phyloP scores from a whole-genome alignment of 208 protist genomes.

The Leishmania turanica region DNA sequence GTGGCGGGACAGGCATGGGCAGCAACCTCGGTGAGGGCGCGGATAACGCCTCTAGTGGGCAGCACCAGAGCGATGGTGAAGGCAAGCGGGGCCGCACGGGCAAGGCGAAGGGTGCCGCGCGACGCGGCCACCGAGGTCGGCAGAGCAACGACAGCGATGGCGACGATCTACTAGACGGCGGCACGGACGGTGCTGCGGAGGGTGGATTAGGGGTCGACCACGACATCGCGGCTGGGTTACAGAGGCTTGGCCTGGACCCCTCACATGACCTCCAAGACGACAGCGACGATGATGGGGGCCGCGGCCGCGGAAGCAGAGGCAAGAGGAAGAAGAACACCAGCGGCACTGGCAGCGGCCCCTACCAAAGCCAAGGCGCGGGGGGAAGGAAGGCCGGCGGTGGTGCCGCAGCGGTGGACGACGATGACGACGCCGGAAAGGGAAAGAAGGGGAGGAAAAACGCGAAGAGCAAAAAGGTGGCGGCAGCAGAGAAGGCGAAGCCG shows the following conservation, averaged over 20 bases:
- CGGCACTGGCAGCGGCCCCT: background rate
- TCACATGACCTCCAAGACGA: constrained; percentile 19
- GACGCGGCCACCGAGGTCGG: background rate
- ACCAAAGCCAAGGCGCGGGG: background rate
- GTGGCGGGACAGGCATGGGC: constrained; percentile 12
- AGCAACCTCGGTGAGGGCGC: constrained; percentile 10
- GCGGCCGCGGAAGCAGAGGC: constrained; percentile 23
- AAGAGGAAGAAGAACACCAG: constrained; percentile 34
- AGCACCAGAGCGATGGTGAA: background rate
- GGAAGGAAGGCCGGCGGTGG: background rate
- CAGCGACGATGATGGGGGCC: constrained; percentile 20
- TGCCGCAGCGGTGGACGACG: constrained; percentile 18
- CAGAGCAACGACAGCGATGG: background rate
- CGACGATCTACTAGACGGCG: constrained; percentile 6
- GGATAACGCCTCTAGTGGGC: background rate
- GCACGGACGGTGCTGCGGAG: background rate
- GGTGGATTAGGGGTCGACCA: constrained; percentile 2
- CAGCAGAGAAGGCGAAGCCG: constrained; percentile 17
- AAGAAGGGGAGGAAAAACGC: constrained; percentile 42
- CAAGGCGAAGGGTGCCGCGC: background rate
- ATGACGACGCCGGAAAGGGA: constrained; percentile 25
- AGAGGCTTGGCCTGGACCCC: constrained; percentile 31
- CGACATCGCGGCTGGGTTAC: constrained; percentile 29
- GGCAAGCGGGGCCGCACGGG: background rate
- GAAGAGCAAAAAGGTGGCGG: constrained; percentile 29